Percentiles rank a stretch among this genome's conserved stretches.
These are phyloP conservation scores for Uronychia binucleata DNA, from an alignment of 73 alveolate genomes.

Conservation along the genomic window DNA sequence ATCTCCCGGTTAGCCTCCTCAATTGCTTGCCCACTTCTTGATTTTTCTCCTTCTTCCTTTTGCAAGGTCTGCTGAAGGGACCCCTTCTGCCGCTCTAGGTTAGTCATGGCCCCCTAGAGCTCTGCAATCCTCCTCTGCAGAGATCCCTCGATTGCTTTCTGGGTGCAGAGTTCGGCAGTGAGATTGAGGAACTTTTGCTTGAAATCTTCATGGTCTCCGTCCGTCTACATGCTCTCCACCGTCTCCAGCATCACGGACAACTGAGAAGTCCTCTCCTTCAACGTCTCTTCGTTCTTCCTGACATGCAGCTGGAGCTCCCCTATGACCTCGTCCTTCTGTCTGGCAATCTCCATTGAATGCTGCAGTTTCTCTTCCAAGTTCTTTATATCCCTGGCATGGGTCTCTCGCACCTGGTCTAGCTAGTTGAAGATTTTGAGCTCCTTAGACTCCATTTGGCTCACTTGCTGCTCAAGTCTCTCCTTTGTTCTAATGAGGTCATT, in stretches of 20 bases:
- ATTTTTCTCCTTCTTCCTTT: neutral
- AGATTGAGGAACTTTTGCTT: slow-evolving; percentile 25
- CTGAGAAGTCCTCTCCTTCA: slow-evolving; percentile 25
- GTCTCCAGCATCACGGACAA: slow-evolving; percentile 39
- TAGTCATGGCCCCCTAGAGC: neutral
- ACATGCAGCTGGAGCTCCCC: slow-evolving; percentile 36
- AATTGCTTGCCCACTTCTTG: neutral
- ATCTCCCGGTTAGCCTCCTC: neutral
- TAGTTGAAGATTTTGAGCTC: slow-evolving; percentile 21
- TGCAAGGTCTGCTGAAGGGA: neutral
- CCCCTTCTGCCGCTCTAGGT: neutral
- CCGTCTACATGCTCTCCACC: slow-evolving; percentile 19
- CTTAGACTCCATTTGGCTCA: slow-evolving; percentile 22
- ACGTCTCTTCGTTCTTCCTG: slow-evolving; percentile 21
- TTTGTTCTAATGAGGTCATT: slow-evolving; percentile 1
- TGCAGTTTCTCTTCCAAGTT: slow-evolving; percentile 4
- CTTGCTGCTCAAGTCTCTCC: neutral
- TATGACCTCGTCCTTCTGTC: slow-evolving; percentile 34
- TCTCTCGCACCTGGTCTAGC: slow-evolving; percentile 29
- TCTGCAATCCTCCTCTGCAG: slow-evolving; percentile 26
- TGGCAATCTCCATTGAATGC: slow-evolving; percentile 19
- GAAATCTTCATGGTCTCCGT: slow-evolving; percentile 17
- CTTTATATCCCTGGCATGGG: neutral
- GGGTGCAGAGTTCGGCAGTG: slow-evolving; percentile 44
- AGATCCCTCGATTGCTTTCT: slow-evolving; percentile 21